Evolutionary conservation across 345 rosid genomes (phyloP), one percentile per base, ranked within the genome.

Genomic region (Excoecaria agallocha): DNA sequence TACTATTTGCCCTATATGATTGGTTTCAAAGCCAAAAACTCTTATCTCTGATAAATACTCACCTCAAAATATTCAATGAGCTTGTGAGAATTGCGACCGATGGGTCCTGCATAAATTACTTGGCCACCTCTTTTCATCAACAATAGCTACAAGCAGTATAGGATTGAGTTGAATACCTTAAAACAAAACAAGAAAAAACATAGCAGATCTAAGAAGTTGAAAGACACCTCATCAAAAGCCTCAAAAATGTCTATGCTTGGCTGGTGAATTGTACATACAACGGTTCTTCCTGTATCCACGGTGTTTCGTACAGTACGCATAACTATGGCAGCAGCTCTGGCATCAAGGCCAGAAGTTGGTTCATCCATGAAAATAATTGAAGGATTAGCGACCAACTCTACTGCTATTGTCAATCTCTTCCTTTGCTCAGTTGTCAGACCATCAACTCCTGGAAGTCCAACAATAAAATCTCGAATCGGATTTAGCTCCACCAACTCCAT

Each of bases 291-390:
- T 0, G 98, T 93, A 72, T 93, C 98, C 49, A 87, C 98, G 0
- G 98, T 93, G 69, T 93, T 91, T 76, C 98, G 90, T 46, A 93
- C 96, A 1, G 98, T 89, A 3, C 98, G 92, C 97, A 93, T 91
- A 70, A 93, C 98, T 74, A 93, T 90, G 8, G 98, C 98, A 0
- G 98, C 98, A 45, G 97, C 97, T 86, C 98, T 85, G 19, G 98
- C 97, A 84, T 91, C 97, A 70, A 93, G 97, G 66, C 98, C 98
- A 64, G 98, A 89, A 20, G 98, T 91, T 12, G 98, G 98, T 74
- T 93, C 98, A 59, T 93, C 98, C 98, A 93, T 93, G 86, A 93
- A 91, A 79, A 93, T 90, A 66, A 93, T 91, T 7, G 98, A 93
- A 4, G 98, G 98, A 59, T 93, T 93, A 70, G 98, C 93, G 63